Conservation (phyloP, 2,329 filamentous ascomycete genomes). For the Colletotrichum sansevieriae region DNA sequence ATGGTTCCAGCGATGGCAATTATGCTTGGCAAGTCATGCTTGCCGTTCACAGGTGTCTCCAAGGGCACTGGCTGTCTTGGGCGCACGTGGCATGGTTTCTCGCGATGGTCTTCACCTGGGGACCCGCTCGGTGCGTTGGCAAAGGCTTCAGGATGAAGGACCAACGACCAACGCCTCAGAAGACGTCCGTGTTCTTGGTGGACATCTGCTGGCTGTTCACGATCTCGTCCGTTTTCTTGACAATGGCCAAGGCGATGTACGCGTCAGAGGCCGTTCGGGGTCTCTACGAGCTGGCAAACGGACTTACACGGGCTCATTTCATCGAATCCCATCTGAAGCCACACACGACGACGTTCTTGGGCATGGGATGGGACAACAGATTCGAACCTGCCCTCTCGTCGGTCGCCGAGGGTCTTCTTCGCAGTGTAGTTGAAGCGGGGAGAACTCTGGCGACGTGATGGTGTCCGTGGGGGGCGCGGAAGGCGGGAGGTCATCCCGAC, state of each 20-base stretch:
- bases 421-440: not conserved
- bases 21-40: not conserved
- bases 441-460: not conserved
- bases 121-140: not conserved
- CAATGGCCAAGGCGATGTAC: not conserved
- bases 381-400: not conserved
- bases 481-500: not conserved
- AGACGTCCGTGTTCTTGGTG: constrained; percentile 2
- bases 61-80: not conserved
- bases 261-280: constrained; percentile 2
- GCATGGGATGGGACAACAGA: constrained; percentile 17
- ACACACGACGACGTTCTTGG: not conserved
- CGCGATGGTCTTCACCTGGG: not conserved
- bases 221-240: too few relatives aligned
- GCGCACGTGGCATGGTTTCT: not conserved
- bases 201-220: not conserved
- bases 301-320: constrained; percentile 27
- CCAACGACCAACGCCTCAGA: constrained; percentile 1
- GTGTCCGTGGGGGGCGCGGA: constrained; percentile 28
- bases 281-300: constrained; percentile 30
- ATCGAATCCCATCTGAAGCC: constrained; percentile 20
- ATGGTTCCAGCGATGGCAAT: too few relatives aligned
- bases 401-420: not conserved
- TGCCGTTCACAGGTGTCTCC: not conserved
- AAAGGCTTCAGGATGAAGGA: not conserved